Evolutionary conservation across 768 basidiomycete genomes (phyloP), one percentile per base, ranked within the genome.

Genomic region (Baorangia bicolor): DNA sequence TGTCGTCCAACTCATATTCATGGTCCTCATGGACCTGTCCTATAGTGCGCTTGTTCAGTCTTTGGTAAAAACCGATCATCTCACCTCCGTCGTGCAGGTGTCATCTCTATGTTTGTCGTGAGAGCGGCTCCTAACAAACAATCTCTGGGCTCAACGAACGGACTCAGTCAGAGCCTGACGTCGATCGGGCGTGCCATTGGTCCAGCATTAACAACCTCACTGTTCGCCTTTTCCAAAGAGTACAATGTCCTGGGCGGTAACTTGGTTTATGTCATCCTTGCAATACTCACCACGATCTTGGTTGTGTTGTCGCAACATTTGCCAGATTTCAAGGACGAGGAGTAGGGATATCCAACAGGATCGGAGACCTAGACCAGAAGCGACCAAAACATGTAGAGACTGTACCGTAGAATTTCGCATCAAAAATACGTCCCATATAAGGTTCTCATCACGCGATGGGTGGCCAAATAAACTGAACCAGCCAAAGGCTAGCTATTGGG

Each of bases 121-220:
- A 74, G 75, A 27, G 78, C 81, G 2, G 73, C 83, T 1, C 83
- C 85, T 0, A 78, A 78, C 53, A 78, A 75, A 50, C 72, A 71
- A 20, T 79, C 81, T 0, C 73, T 86, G 6, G 84, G 84, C 10
- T 79, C 83, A 7, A 80, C 79, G 2, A 83, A 86, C 55, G 85
- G 85, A 2, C 69, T 85, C 21, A 74, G 78, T 3, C 83, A 85
- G 27, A 81, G 76, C 14, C 68, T 73, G 2, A 75, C 74, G 2
- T 76, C 79, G 3, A 66, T 78, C 11, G 74, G 77, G 0, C 75
- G 80, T 39, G 80, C 79, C 4, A 71, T 83, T 21, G 81, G 81
- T 1, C 82, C 83, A 0, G 76, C 74, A 1, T 38, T 77, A 33
- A 67, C 77, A 5, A 80, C 82, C 0, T 82, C 82, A 0, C 61